Percentiles rank a stretch among this genome's conserved stretches.
Evolutionary conservation across 2,329 filamentous ascomycete genomes (phyloP).

Genomic region (Penicillium sp.): DNA sequence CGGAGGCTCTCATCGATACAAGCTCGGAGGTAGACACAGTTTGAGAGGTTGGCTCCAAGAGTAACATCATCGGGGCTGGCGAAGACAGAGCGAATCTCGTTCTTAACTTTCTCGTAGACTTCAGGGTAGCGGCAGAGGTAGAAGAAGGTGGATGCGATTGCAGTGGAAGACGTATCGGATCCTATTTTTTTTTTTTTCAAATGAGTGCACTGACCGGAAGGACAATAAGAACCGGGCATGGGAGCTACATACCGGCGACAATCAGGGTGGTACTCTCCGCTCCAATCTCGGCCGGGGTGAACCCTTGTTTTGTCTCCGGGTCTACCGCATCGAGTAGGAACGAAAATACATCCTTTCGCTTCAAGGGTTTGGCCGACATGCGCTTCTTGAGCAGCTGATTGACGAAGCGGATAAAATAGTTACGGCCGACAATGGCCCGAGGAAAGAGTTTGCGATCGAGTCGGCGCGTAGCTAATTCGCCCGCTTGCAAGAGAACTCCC

Average conservation of each 20-base stretch:
- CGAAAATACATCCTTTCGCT: slow-evolving; percentile 45
- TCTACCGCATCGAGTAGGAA: slow-evolving; percentile 49
- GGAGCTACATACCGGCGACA: slow-evolving; percentile 40
- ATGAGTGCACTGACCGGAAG: too few relatives aligned
- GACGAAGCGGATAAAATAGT: slow-evolving; percentile 32
- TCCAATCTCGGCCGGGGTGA: slow-evolving; percentile 48
- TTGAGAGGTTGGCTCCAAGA: slow-evolving; percentile 33
- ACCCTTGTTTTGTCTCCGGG: slow-evolving; percentile 40
- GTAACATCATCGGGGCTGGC: slow-evolving; percentile 37
- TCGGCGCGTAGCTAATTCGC: slow-evolving; percentile 3
- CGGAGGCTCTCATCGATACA: slow-evolving; percentile 42
- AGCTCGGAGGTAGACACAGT: slow-evolving; percentile 20
- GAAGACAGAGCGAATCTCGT: slow-evolving; percentile 37
- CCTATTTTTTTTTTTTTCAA: slow-evolving; percentile 14
- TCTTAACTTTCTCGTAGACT: slow-evolving; percentile 27
- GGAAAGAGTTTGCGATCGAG: slow-evolving; percentile 15
- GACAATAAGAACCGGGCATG: too few relatives aligned
- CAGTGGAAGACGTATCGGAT: slow-evolving; percentile 42
- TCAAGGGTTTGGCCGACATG: not conserved
- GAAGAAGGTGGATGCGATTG: slow-evolving; percentile 39
- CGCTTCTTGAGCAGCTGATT: not conserved
- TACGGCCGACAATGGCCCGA: slow-evolving; percentile 41
- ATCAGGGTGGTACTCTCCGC: slow-evolving; percentile 51
- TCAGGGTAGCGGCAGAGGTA: slow-evolving; percentile 39
- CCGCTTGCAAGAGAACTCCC: slow-evolving; percentile 10